A percentile compares a stretch with the other conserved stretches of the same genome.
phyloP scores from a whole-genome alignment of 2,329 filamentous ascomycete species.

The Epichloe typhina region DNA sequence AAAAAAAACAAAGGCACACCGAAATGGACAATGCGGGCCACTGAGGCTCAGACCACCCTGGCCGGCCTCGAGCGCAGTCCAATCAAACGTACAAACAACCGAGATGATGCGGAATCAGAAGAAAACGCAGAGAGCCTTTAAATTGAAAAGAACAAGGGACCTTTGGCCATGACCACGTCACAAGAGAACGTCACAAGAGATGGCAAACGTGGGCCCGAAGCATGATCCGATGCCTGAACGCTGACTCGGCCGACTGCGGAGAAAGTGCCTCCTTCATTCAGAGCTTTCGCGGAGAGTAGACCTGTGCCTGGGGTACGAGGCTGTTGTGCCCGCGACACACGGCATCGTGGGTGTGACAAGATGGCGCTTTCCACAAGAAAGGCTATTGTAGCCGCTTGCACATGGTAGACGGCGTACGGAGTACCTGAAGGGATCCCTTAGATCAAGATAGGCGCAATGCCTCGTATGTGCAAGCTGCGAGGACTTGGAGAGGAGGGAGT shows the following conservation, averaged over 20 bases:
- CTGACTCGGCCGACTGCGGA: slow-evolving; percentile 3
- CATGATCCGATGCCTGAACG: neutral
- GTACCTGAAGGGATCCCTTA: neutral
- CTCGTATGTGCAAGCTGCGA: neutral
- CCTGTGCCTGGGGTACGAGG: neutral
- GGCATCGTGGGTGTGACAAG: slow-evolving; percentile 2
- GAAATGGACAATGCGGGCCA: neutral
- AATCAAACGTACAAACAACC: slow-evolving; percentile 3
- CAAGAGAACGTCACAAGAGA: no score
- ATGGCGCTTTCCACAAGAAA: neutral
- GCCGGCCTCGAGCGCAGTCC: neutral
- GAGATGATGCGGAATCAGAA: neutral
- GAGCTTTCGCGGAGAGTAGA: neutral
- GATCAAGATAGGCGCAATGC: neutral
- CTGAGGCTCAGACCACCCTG: neutral
- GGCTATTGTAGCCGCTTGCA: neutral
- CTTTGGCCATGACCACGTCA: neutral
- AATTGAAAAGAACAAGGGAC: neutral
- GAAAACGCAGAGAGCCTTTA: neutral
- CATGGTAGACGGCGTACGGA: neutral
- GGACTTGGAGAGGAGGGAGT: no score
- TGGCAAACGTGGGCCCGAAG: neutral
- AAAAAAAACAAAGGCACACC: neutral
- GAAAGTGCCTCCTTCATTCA: neutral
- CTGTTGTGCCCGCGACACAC: neutral